Evolutionary conservation across 2,329 filamentous ascomycete species (phyloP).

Genomic region (Chaetomiaceae sp.): DNA sequence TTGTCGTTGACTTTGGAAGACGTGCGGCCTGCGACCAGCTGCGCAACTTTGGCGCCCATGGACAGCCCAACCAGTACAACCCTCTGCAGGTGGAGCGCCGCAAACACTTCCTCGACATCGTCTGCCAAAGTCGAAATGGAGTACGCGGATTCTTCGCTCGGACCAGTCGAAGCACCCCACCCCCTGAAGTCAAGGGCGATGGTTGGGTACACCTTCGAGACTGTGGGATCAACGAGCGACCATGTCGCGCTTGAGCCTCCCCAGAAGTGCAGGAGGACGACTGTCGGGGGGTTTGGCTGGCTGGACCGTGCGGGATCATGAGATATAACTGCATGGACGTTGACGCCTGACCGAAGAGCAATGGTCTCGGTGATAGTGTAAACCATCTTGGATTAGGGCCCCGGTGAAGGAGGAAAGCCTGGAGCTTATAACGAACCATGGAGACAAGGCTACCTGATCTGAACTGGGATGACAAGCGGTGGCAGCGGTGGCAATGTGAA

Average conservation of each 20-base stretch:
- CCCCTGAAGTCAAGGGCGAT: background rate
- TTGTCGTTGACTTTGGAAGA: background rate
- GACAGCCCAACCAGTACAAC: slow-evolving; percentile 1
- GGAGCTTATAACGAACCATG: too few relatives aligned
- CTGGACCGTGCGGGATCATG: background rate
- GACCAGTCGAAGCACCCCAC: background rate
- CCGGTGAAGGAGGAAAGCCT: too few relatives aligned
- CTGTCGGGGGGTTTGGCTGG: background rate
- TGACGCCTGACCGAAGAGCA: background rate
- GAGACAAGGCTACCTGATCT: too few relatives aligned
- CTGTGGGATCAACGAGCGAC: background rate
- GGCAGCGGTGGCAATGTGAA: too few relatives aligned
- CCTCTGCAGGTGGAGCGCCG: background rate
- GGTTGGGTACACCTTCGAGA: background rate
- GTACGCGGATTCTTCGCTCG: background rate
- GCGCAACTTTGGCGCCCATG: slow-evolving; percentile 4
- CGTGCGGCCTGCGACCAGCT: background rate
- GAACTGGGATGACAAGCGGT: too few relatives aligned
- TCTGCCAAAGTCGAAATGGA: background rate
- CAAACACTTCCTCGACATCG: background rate
- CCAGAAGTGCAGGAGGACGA: slow-evolving; percentile 5
- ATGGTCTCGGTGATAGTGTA: too few relatives aligned
- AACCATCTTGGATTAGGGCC: too few relatives aligned
- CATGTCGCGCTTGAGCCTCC: background rate
- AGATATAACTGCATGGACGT: background rate